Evolutionary conservation across 1,284 basidiomycete genomes (phyloP).

Genomic region (Moesziomyces antarcticus): DNA sequence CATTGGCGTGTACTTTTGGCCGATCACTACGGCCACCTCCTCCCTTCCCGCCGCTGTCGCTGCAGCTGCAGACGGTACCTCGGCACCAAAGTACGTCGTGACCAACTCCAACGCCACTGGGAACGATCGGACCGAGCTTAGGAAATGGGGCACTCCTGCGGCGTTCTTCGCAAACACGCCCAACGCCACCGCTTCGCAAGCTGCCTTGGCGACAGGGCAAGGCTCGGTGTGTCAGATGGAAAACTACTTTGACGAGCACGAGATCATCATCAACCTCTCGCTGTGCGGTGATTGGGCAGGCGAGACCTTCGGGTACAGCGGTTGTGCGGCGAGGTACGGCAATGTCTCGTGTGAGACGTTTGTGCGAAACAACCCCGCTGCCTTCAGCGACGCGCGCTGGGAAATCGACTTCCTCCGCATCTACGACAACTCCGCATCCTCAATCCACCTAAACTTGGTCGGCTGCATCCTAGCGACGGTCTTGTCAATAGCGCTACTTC

Average conservation of each 20-base stretch:
- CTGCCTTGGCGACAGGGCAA: constrained; percentile 11
- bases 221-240: constrained; percentile 41
- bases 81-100: constrained; percentile 43
- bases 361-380: constrained; percentile 44
- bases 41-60: constrained; percentile 34
- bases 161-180: constrained; percentile 53
- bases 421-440: constrained; percentile 32
- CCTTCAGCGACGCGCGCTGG: constrained; percentile 53
- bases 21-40: constrained; percentile 14
- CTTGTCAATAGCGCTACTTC: not conserved
- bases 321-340: constrained; percentile 20
- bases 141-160: constrained; percentile 47
- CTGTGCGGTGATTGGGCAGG: constrained; percentile 47
- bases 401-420: constrained; percentile 59
- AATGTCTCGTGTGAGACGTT: constrained; percentile 48
- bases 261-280: constrained; percentile 57
- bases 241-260: constrained; percentile 49
- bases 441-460: not conserved
- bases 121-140: constrained; percentile 26
- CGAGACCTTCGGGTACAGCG: constrained; percentile 33
- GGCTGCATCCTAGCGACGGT: not conserved
- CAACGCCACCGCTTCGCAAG: constrained; percentile 17
- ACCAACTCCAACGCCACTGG: constrained; percentile 44
- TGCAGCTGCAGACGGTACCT: constrained; percentile 25
- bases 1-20: constrained; percentile 57